These are phyloP conservation scores for Backusella mclennaniae DNA, from an alignment of 192 early-diverging fungal species.

Conservation along the genomic window DNA sequence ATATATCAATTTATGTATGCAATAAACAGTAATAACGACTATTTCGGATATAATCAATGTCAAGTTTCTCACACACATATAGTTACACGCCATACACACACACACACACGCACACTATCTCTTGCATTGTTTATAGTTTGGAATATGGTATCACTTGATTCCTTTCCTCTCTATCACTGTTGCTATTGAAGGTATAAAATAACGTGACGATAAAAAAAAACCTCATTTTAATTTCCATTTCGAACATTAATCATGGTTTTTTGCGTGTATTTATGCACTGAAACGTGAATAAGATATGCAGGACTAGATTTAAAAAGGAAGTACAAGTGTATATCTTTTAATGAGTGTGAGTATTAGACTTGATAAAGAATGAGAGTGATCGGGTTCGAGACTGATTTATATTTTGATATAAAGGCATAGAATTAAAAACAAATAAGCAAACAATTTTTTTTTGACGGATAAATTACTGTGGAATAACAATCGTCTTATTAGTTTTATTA, in stretches of 20 bases:
- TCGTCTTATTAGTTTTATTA: background rate
- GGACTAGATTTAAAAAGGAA: background rate
- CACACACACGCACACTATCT: background rate
- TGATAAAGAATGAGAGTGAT: too few relatives aligned
- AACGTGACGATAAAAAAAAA: slow-evolving; percentile 1
- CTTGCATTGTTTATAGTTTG: background rate
- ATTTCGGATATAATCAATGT: background rate
- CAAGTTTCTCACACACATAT: background rate
- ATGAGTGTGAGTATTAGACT: background rate
- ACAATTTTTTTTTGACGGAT: background rate
- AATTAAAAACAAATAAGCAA: background rate
- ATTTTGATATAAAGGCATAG: background rate
- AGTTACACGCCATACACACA: background rate
- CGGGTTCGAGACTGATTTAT: background rate
- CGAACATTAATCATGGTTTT: background rate
- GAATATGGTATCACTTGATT: slow-evolving; percentile 1
- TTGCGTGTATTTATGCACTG: background rate
- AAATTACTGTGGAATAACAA: background rate
- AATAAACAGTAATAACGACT: background rate
- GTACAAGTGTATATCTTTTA: background rate
- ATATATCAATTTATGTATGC: background rate
- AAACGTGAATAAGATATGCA: background rate
- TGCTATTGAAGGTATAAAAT: background rate
- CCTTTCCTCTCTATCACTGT: background rate
- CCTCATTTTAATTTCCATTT: slow-evolving; percentile 3